Base-by-base conservation (phyloP, 345 rosid genomes). In the Euphorbia tirucalli region DNA sequence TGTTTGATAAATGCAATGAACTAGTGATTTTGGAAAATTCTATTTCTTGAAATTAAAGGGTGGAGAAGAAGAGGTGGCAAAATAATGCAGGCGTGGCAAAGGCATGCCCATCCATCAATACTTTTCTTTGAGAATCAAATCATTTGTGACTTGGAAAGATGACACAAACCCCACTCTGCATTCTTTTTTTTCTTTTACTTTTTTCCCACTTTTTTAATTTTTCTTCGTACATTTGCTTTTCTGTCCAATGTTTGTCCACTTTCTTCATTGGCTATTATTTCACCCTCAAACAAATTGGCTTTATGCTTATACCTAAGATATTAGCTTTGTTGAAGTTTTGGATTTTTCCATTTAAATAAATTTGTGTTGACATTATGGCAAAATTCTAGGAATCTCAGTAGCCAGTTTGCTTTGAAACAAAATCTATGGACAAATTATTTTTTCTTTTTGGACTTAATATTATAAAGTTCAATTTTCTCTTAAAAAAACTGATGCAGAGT, bases 41-140 rank as follows among this genome's bases (percentile, higher is more conserved):
- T n/a, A n/a, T n/a, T n/a, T n/a, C n/a, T n/a, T n/a, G n/a, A n/a
- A n/a, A n/a, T n/a, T 59, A 5, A 30, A 57, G 48, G 71, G 70
- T 65, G 66, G 64, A 65, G 69, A 28, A 35, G 43, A 39, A 27
- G 32, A 55, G 56, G 43, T 9, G 1, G 31, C 37, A 57, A 44
- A 44, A 31, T 15, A 41, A 3, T 58, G 76, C 35, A 65, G 70
- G 50, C 56, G 76, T 66, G 76, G 76, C 57, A 65, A 5, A 46
- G 19, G 19, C 25, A 30, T 22, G 48, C 25, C 71, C 71, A 46
- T 31, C 71, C 77, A 73, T 66, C 49, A 35, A 18, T 16, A 18
- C 59, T 24, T 73, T 41, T 62, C 4, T 2, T 0, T 30, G 49
- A 46, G 71, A 66, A 73, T 66, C 71, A 66, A 66, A 73, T 65